Conservation (phyloP, 2,329 filamentous ascomycete genomes). For the Thelonectria olida region DNA sequence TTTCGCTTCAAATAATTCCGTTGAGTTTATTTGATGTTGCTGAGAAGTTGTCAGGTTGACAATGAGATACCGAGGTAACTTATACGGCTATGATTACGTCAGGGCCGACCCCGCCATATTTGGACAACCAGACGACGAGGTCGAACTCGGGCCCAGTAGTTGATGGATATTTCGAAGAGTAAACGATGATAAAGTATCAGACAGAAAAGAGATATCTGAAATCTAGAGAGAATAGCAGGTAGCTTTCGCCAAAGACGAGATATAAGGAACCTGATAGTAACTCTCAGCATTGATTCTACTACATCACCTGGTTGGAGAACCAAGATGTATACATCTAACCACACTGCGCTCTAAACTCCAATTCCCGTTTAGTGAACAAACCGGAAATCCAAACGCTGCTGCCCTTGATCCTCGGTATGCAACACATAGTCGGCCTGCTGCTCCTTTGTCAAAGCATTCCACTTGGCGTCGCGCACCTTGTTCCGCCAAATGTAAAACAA, state of each 20-base stretch:
- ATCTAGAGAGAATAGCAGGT: no score
- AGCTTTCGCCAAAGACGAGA: no score
- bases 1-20: neutral
- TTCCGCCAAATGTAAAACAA: constrained; percentile 59
- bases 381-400: constrained; percentile 64
- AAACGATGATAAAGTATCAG: no score
- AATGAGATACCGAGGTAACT: neutral
- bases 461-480: constrained; percentile 51
- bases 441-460: constrained; percentile 54
- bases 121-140: no score
- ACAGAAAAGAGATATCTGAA: no score
- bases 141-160: no score
- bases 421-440: constrained; percentile 58
- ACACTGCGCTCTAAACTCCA: no score
- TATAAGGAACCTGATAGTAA: no score
- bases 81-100: no score
- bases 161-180: no score
- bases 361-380: constrained; percentile 54
- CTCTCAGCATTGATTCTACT: neutral
- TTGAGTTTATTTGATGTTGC: neutral
- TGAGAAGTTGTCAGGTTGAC: neutral
- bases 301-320: neutral
- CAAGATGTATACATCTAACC: neutral
- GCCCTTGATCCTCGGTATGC: constrained; percentile 61
- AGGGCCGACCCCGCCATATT: no score